Conservation (phyloP, 495 filamentous ascomycete species). For the Aspergillus sparsus region DNA sequence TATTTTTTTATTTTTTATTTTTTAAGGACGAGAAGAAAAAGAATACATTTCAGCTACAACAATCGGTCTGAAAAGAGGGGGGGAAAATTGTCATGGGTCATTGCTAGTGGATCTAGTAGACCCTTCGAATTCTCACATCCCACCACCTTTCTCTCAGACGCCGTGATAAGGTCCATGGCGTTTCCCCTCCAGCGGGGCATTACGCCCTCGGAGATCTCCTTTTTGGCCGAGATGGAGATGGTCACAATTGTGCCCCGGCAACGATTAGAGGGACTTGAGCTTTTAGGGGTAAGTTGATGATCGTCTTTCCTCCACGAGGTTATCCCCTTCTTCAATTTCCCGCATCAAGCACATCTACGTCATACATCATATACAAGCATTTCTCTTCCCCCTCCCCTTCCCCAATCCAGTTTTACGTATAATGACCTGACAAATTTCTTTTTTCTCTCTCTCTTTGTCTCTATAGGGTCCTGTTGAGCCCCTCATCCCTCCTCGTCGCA, state of each 20-base stretch:
- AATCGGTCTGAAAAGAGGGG: slow-evolving; percentile 5
- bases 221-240: slow-evolving; percentile 95
- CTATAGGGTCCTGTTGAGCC: slow-evolving; percentile 71
- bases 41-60: neutral
- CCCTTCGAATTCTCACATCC: neutral
- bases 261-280: slow-evolving; percentile 76
- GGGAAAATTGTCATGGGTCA: slow-evolving; percentile 1
- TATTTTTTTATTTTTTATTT: no score
- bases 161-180: slow-evolving; percentile 60
- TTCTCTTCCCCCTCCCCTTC: no score
- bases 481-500: slow-evolving; percentile 78
- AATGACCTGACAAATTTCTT: slow-evolving; percentile 9
- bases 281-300: slow-evolving; percentile 71
- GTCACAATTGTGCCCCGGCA: slow-evolving; percentile 92
- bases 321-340: neutral
- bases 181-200: slow-evolving; percentile 80
- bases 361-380: neutral
- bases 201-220: slow-evolving; percentile 86
- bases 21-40: no score
- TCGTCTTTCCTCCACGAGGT: neutral
- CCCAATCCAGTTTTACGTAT: no score
- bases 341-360: neutral
- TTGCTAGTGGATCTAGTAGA: slow-evolving; percentile 2
- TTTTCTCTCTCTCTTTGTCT: no score
- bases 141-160: neutral